Conservation (phyloP, 177 flowering plant genomes). For the Telopea speciosissima region DNA sequence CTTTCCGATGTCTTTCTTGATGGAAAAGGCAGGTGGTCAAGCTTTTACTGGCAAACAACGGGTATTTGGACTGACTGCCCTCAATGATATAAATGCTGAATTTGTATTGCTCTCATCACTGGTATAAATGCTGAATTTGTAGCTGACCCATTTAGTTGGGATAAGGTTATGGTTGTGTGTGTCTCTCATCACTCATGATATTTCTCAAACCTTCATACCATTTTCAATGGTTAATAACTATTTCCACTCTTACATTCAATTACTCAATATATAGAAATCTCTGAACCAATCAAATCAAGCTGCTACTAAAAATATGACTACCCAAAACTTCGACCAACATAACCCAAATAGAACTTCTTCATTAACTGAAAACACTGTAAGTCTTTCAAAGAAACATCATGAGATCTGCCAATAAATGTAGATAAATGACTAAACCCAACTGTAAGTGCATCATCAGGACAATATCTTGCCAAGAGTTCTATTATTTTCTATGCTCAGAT, state of each 20-base stretch:
- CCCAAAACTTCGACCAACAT: not conserved
- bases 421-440: not conserved
- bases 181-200: not conserved
- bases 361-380: not conserved
- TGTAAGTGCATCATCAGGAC: not conserved
- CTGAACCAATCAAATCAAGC: not conserved
- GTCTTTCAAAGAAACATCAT: not conserved
- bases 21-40: slow-evolving; percentile 99
- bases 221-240: too few relatives aligned
- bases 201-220: not conserved
- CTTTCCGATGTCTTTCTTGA: slow-evolving; percentile 95
- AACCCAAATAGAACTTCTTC: not conserved
- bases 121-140: too few relatives aligned
- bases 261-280: too few relatives aligned
- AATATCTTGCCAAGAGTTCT: not conserved
- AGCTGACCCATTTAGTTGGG: too few relatives aligned
- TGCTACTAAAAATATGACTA: not conserved
- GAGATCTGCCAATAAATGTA: not conserved
- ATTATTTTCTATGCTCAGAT: not conserved
- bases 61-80: slow-evolving; percentile 43
- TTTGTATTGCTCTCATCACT: too few relatives aligned
- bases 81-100: not conserved
- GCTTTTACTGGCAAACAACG: slow-evolving; percentile 90
- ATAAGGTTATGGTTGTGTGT: too few relatives aligned
- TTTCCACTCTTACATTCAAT: not conserved